A percentile compares a stretch with the other conserved stretches of the same genome.
Evolutionary conservation across 1,284 basidiomycete species (phyloP).

Genomic region (Neolentinus lepideus): DNA sequence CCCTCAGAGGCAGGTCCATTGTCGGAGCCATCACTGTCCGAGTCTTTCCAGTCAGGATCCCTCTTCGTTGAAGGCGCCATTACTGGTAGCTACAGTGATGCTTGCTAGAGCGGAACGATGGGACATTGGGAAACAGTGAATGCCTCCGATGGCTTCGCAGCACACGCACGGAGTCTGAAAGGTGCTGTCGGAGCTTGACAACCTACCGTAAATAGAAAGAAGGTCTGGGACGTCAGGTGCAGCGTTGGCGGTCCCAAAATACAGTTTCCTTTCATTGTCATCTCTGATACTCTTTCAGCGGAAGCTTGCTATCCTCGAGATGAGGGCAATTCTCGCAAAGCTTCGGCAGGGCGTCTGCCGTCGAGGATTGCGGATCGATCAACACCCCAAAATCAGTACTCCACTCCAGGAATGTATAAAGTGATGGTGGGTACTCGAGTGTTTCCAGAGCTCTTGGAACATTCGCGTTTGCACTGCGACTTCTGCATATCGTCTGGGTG

Average conservation of each 20-base stretch:
- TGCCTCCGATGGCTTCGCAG: not conserved
- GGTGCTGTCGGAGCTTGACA: not conserved
- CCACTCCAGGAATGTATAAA: not conserved
- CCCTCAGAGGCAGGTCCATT: not conserved
- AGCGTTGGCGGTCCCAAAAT: not conserved
- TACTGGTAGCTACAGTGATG: not conserved
- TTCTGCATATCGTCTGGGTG: not conserved
- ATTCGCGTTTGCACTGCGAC: not conserved
- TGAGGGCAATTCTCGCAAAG: too few species aligned
- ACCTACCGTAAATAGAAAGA: not conserved
- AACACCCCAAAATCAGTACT: not conserved
- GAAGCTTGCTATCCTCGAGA: not conserved
- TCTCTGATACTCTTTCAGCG: not conserved
- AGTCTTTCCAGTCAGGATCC: not conserved
- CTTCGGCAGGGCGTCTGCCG: not conserved
- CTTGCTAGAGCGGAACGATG: not conserved
- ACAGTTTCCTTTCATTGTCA: not conserved
- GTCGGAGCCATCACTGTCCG: not conserved
- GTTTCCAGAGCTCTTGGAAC: not conserved
- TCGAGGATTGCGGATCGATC: not conserved
- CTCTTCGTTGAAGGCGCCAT: not conserved
- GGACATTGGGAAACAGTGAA: not conserved
- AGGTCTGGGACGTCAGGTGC: not conserved
- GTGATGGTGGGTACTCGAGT: too few species aligned
- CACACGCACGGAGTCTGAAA: not conserved